Evolutionary conservation across 352 stramenopile species (phyloP).

Genomic region (Phytopythium kandeliae): DNA sequence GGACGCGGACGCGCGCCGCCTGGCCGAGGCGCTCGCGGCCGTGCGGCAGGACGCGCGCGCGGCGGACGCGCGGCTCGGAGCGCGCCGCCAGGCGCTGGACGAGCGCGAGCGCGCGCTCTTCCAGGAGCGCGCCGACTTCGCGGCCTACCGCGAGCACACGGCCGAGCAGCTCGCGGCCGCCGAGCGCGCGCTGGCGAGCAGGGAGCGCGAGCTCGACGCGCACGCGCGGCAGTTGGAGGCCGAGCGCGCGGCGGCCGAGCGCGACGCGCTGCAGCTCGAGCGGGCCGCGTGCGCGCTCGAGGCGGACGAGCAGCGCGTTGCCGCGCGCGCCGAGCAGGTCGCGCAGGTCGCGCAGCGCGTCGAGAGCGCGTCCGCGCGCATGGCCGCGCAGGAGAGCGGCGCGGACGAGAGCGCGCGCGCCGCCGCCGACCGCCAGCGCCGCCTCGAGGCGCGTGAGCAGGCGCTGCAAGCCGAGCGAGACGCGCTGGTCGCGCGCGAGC

Average conservation of each 20-base stretch:
- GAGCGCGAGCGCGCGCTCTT: slow-evolving; percentile 44
- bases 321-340: slow-evolving; percentile 13
- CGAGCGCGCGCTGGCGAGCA: slow-evolving; percentile 20
- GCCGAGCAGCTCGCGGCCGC: slow-evolving; percentile 27
- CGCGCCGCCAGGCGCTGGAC: slow-evolving; percentile 28
- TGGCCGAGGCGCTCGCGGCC: slow-evolving; percentile 33
- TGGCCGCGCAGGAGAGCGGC: slow-evolving; percentile 1
- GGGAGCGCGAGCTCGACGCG: slow-evolving; percentile 23
- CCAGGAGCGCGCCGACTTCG: slow-evolving; percentile 42
- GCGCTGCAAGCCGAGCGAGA: slow-evolving; percentile 17
- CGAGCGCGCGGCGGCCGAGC: slow-evolving; percentile 16
- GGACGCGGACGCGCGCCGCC: slow-evolving; percentile 30
- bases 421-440: background rate
- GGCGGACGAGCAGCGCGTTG: slow-evolving; percentile 18
- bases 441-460: slow-evolving; percentile 1
- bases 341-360: slow-evolving; percentile 15
- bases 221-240: slow-evolving; percentile 23
- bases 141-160: slow-evolving; percentile 42
- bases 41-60: slow-evolving; percentile 41
- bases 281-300: slow-evolving; percentile 22
- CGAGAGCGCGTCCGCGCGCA: slow-evolving; percentile 11
- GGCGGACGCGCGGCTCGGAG: slow-evolving; percentile 31
- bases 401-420: background rate
- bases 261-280: slow-evolving; percentile 35
- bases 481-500: slow-evolving; percentile 45